These are phyloP conservation scores for Serendipita indica DNA, from an alignment of 768 basidiomycete genomes.

Conservation along the genomic window DNA sequence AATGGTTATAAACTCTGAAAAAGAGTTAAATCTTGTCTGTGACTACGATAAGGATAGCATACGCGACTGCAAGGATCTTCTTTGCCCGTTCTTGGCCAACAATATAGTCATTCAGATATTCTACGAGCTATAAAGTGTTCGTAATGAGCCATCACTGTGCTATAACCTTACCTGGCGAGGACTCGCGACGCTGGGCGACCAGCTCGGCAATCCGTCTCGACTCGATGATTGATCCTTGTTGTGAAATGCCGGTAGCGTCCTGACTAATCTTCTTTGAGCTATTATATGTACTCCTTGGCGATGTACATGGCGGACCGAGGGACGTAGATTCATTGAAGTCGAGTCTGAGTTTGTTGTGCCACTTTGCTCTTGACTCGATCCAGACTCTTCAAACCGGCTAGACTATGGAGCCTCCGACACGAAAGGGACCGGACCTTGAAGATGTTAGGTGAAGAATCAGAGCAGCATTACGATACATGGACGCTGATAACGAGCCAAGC, in stretches of 20 bases:
- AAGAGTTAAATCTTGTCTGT: slow-evolving; percentile 5
- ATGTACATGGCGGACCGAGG: not conserved
- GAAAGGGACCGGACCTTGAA: not conserved
- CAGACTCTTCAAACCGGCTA: not conserved
- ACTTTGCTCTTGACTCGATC: not conserved
- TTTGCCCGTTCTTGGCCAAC: slow-evolving; percentile 88
- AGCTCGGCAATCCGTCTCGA: not conserved
- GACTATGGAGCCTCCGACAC: not conserved
- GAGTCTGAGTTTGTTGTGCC: not conserved
- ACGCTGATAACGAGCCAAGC: not conserved
- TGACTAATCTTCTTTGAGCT: not conserved
- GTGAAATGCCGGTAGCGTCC: not conserved
- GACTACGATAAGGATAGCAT: slow-evolving; percentile 21
- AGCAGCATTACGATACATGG: not conserved
- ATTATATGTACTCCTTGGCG: not conserved
- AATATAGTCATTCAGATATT: slow-evolving; percentile 78
- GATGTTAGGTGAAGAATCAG: not conserved
- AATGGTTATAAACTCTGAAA: slow-evolving; percentile 82
- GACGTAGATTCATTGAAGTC: not conserved
- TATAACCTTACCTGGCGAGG: slow-evolving; percentile 31
- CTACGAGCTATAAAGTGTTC: slow-evolving; percentile 41
- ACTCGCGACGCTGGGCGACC: slow-evolving; percentile 33
- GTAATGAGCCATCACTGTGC: not conserved
- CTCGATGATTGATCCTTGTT: not conserved
- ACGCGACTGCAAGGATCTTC: slow-evolving; percentile 90